These are phyloP conservation scores for Geosmithia putterillii DNA, from an alignment of 2,329 filamentous ascomycete genomes.

Conservation along the genomic window DNA sequence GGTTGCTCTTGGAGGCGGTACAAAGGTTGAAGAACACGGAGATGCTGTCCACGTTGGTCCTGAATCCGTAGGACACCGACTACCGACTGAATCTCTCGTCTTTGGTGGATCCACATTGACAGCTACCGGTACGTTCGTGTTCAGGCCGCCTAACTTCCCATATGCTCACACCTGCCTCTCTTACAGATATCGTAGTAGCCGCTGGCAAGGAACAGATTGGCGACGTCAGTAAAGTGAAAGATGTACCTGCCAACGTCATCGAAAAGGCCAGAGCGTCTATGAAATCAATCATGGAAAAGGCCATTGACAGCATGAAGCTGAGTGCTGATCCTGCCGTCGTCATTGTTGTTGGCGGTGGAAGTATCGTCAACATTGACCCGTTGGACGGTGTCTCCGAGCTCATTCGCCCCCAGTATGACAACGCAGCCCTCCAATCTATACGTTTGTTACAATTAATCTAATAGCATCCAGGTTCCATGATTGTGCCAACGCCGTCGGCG, in stretches of 20 bases:
- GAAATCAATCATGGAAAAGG: constrained; percentile 37
- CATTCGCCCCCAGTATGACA: constrained; percentile 41
- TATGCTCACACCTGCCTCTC: background rate
- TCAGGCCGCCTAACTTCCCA: background rate
- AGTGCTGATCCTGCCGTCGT: constrained; percentile 45
- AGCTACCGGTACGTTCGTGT: constrained; percentile 33
- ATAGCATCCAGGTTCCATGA: background rate
- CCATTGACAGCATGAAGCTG: constrained; percentile 51
- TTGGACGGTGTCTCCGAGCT: constrained; percentile 43
- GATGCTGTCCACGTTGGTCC: constrained; percentile 36
- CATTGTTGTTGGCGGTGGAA: constrained; percentile 51
- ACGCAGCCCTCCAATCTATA: background rate
- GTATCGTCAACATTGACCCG: constrained; percentile 41
- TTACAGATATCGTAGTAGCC: constrained; percentile 21
- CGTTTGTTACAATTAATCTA: background rate
- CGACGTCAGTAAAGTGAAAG: constrained; percentile 21
- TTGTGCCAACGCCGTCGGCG: constrained; percentile 49
- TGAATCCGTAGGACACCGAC: constrained; percentile 47
- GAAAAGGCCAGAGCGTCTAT: background rate
- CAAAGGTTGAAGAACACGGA: constrained; percentile 30
- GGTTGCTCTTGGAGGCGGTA: constrained; percentile 47
- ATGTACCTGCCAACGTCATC: constrained; percentile 23
- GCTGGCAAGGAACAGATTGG: constrained; percentile 25
- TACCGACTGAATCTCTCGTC: constrained; percentile 38
- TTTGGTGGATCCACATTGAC: constrained; percentile 47